A percentile compares a stretch with the other conserved stretches of the same genome.
These are phyloP conservation scores for Cyclotella atomus DNA, from an alignment of 108 stramenopile genomes.

Conservation along the genomic window DNA sequence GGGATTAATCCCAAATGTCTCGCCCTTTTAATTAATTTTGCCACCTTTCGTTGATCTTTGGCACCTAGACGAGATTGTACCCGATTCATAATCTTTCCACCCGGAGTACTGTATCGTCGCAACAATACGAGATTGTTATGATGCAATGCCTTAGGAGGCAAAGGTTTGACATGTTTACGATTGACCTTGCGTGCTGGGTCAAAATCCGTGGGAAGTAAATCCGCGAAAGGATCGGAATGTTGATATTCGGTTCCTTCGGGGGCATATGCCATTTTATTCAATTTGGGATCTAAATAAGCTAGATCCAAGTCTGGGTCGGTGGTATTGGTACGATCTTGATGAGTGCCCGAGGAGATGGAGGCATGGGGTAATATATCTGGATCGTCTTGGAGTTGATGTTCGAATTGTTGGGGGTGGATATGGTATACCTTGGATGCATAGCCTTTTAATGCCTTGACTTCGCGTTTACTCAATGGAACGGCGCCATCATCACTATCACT, in stretches of 20 bases:
- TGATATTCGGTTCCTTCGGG: constrained; percentile 50
- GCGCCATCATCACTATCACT: constrained; percentile 52
- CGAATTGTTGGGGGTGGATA: constrained; percentile 57
- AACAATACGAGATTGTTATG: constrained; percentile 82
- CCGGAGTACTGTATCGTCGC: constrained; percentile 74
- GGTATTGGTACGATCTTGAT: constrained; percentile 2
- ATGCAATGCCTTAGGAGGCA: constrained; percentile 70
- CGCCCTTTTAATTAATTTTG: constrained; percentile 81
- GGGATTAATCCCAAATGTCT: constrained; percentile 80
- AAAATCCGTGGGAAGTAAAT: constrained; percentile 76
- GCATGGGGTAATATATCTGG: constrained; percentile 55
- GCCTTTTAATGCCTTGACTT: constrained; percentile 61
- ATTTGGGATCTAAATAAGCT: constrained; percentile 22
- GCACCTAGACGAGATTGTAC: constrained; percentile 80
- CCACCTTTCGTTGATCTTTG: constrained; percentile 82
- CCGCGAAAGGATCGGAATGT: constrained; percentile 75
- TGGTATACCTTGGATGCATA: constrained; percentile 62
- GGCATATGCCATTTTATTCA: constrained; percentile 44
- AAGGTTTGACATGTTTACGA: constrained; percentile 66
- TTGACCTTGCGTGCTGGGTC: constrained; percentile 75
- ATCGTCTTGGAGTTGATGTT: constrained; percentile 49
- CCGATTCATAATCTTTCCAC: constrained; percentile 85
- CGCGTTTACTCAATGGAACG: constrained; percentile 57
- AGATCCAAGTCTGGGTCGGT: constrained; percentile 57
- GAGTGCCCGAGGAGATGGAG: constrained; percentile 20